Base-by-base conservation (phyloP, 2,329 filamentous ascomycete species). In the Furcasterigmium sp. region DNA sequence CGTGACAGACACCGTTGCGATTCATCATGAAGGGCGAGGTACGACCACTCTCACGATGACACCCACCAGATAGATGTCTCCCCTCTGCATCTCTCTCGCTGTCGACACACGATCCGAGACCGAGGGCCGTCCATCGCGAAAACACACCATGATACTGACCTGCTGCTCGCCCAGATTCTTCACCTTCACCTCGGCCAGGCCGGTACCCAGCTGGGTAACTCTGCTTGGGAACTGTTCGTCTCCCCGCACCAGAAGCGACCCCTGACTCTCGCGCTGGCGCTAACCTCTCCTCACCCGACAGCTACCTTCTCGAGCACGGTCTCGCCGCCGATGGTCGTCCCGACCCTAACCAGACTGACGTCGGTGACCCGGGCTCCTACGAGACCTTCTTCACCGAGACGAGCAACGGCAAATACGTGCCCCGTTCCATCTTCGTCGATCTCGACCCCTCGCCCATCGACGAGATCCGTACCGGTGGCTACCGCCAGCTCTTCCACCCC, bases 361-460 rank as follows among this genome's bases (percentile, higher is more conserved):
- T 76, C 45, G 73, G 69, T 53, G 81, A 85, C 45, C 70, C 69
- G 42, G 82, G 82, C 54, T 84, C 81, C 37, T 84, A 73, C 65
- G 81, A 85, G 69, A 85, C 82, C 53, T 86, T 86, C 72, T 86
- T 86, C 69, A 85, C 77, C 53, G 82, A 86, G 73, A 84, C 82
- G 46, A 82, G 75, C 69, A 73, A 65, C 56, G 82, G 82, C 61
- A 86, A 86, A 75, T 79, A 86, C 61, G 82, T 86, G 35, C 82
- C 82, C 55, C 80, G 82, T 49, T 82, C 82, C 58, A 75, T 86
- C 69, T 86, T 86, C 57, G 78, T 85, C 68, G 82, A 86, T 60
- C 72, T 86, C 53, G 82, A 86, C 68, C 81, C 83, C 43, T 85
- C 82, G 44, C 82, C 82, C 47, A 84, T 86, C 55, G 83, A 86